phyloP scores from a whole-genome alignment of 2,329 filamentous ascomycete species.

The Hymenoscyphus fraxineus region DNA sequence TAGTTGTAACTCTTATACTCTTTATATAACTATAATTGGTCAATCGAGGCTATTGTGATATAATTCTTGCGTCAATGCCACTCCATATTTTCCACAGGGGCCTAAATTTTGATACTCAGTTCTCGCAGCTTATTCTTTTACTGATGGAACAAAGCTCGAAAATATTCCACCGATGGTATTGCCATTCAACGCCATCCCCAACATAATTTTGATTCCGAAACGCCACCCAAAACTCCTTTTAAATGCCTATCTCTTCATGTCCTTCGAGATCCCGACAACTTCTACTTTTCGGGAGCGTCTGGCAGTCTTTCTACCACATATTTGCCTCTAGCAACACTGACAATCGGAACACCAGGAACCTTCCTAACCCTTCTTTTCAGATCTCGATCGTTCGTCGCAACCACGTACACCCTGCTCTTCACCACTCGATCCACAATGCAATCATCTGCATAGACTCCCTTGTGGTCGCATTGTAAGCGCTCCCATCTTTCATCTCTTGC shows the following conservation, averaged over 20 bases:
- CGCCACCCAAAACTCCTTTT: conserved; percentile 6
- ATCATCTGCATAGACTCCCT: conserved; percentile 83
- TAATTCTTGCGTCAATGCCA: too few species aligned
- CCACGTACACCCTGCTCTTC: conserved; percentile 74
- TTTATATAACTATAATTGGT: too few species aligned
- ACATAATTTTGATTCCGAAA: conserved; percentile 1
- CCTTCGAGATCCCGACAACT: not conserved
- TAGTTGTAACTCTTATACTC: too few species aligned
- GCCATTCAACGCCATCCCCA: conserved; percentile 4
- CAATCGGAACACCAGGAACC: conserved; percentile 64
- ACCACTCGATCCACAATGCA: conserved; percentile 71
- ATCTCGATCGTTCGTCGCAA: conserved; percentile 74
- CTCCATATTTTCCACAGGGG: too few species aligned
- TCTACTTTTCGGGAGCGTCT: conserved; percentile 62
- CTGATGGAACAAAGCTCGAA: not conserved
- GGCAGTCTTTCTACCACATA: conserved; percentile 92
- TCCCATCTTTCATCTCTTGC: conserved; percentile 89
- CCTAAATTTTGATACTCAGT: too few species aligned
- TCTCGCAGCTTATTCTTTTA: not conserved
- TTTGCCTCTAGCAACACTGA: conserved; percentile 83
- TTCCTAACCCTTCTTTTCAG: conserved; percentile 72
- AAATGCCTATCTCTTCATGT: not conserved
- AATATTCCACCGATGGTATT: not conserved
- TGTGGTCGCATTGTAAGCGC: conserved; percentile 82
- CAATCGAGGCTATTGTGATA: too few species aligned